Conservation (phyloP, 768 basidiomycete genomes). For the Phlebiopsis gigantea region DNA sequence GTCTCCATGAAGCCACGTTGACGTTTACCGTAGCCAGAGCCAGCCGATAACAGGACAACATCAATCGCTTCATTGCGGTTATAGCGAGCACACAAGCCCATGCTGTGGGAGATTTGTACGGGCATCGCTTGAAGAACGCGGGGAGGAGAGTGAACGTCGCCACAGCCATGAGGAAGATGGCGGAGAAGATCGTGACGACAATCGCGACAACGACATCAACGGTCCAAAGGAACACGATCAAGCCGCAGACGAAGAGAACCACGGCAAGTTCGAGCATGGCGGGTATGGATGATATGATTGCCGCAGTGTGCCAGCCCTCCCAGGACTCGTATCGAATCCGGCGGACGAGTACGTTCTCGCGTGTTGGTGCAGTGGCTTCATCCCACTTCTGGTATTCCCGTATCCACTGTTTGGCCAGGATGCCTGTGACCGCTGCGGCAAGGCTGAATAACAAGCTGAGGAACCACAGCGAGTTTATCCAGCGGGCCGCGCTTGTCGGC, state of each 20-base stretch:
- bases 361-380: neutral
- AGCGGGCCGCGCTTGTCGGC: neutral
- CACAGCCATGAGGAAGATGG: neutral
- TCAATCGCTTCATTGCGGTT: neutral
- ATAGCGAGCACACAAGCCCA: neutral
- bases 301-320: neutral
- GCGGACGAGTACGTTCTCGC: neutral
- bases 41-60: neutral
- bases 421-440: neutral
- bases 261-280: slow-evolving; percentile 2
- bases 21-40: neutral
- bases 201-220: neutral
- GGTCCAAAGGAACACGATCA: neutral
- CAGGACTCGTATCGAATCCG: neutral
- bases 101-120: slow-evolving; percentile 3
- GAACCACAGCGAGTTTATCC: neutral
- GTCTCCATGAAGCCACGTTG: neutral
- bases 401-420: neutral
- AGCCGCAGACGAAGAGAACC: neutral
- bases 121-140: neutral
- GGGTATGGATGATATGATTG: neutral
- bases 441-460: neutral
- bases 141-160: neutral
- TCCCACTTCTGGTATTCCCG: neutral
- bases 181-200: neutral